Evolutionary conservation across 2,329 filamentous ascomycete species (phyloP).

Genomic region (Rachicladosporium sp.): DNA sequence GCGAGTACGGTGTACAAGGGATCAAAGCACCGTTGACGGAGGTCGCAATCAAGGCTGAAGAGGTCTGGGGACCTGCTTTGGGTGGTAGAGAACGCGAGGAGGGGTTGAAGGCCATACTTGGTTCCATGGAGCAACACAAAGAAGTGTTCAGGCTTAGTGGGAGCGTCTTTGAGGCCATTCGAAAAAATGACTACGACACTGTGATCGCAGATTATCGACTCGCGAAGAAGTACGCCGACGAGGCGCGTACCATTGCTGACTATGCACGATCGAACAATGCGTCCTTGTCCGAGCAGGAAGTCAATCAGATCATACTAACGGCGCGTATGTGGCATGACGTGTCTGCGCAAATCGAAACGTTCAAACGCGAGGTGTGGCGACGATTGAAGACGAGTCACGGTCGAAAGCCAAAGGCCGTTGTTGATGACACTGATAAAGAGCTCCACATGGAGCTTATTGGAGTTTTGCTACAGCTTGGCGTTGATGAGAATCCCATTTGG

Average conservation of each 20-base stretch:
- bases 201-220: constrained; percentile 76
- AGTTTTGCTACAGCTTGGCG: constrained; percentile 80
- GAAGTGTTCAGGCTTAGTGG: constrained; percentile 72
- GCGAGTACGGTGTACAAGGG: constrained; percentile 75
- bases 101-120: constrained; percentile 64
- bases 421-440: constrained; percentile 40
- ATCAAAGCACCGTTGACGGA: constrained; percentile 83
- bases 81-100: constrained; percentile 86
- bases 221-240: constrained; percentile 70
- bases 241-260: constrained; percentile 57
- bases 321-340: constrained; percentile 94
- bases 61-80: constrained; percentile 91
- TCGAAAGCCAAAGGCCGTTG: constrained; percentile 13
- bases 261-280: constrained; percentile 37
- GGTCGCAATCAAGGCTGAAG: constrained; percentile 85
- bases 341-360: constrained; percentile 68
- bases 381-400: constrained; percentile 39
- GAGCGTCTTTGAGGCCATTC: constrained; percentile 70
- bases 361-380: constrained; percentile 86
- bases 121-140: constrained; percentile 64
- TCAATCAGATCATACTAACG: constrained; percentile 77
- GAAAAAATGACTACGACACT: constrained; percentile 78
- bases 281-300: constrained; percentile 61
- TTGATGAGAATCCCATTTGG: constrained; percentile 94
- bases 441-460: constrained; percentile 89